Conservation (phyloP, 129 eudicot genomes). For the Flaveria ramosissima region DNA sequence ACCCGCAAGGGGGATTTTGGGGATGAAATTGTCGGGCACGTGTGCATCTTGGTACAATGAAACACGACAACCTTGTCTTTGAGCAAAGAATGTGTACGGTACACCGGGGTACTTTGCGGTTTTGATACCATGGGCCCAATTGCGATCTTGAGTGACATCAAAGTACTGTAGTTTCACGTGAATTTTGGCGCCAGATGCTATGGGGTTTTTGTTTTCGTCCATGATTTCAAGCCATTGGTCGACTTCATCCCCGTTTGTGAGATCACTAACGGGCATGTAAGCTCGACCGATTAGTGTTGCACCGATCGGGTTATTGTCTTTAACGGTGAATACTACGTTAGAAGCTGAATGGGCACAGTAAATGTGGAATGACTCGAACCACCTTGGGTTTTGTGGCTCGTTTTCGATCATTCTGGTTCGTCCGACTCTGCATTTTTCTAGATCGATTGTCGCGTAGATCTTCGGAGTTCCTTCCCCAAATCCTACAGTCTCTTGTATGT, state of each 20-base stretch:
- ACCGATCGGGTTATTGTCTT: constrained; percentile 65
- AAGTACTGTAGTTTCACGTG: constrained; percentile 68
- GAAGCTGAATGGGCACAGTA: constrained; percentile 68
- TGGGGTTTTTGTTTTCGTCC: constrained; percentile 56
- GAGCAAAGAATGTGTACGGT: constrained; percentile 68
- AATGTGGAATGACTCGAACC: constrained; percentile 78
- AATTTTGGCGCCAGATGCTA: constrained; percentile 56
- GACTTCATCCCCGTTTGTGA: constrained; percentile 59
- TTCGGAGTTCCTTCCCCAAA: constrained; percentile 78
- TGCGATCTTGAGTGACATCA: constrained; percentile 65
- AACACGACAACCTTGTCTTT: constrained; percentile 65
- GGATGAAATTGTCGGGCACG: constrained; percentile 62
- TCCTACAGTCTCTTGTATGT: constrained; percentile 70
- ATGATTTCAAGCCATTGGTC: constrained; percentile 71
- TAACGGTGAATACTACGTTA: constrained; percentile 58
- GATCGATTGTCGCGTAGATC: constrained; percentile 68
- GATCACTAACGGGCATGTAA: constrained; percentile 55
- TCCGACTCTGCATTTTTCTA: constrained; percentile 77
- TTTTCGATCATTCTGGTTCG: constrained; percentile 64
- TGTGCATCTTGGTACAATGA: constrained; percentile 79
- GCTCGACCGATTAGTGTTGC: constrained; percentile 76
- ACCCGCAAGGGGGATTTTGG: constrained; percentile 57
- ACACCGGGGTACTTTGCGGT: constrained; percentile 64
- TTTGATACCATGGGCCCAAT: constrained; percentile 60
- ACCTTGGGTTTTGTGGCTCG: constrained; percentile 65